Base-by-base conservation (phyloP, 345 rosid genomes). In the Eucalyptus microcorys region DNA sequence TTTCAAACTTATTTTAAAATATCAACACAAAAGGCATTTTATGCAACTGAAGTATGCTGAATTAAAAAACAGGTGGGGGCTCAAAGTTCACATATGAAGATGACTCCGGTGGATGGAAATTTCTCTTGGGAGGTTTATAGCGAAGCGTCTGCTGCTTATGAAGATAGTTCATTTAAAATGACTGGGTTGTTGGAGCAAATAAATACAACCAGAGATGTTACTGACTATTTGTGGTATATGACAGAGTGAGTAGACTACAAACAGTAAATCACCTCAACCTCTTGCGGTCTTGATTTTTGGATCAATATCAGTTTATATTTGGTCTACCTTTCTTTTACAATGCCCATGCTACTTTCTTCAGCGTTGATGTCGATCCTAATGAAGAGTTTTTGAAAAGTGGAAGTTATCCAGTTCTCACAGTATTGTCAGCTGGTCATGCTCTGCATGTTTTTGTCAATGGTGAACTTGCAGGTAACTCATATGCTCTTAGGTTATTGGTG, bases 141-240 rank as follows among this genome's bases (percentile, higher is more conserved):
- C 53, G 99, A 98, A 93, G 96, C 90, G 71, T 92, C 97, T 30
- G 88, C 96, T 80, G 92, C 95, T 37, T 94, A 93, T 80, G 89
- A 90, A 88, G 98, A 94, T 49, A 93, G 91, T 88, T 92, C 97
- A 68, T 98, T 98, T 92, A 94, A 96, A 30, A 90, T 91, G 95
- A 93, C 90, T 7, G 99, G 99, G 86, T 95, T 98, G 95, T 89
- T 98, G 93, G 99, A 97, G 92, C 99, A 98, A 95, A 94, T 98
- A 88, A 98, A 98, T 91, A 94, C 96, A 86, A 98, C 99, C 47
- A 93, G 99, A 91, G 99, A 98, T 92, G 90, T 57, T 85, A 90
- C 99, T 7, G 99, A 98, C 89, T 98, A 98, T 91, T 91, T 98
- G 94, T 98, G 99, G 99, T 98, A 96, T 93, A 93, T 93, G 91